A percentile compares a stretch with the other conserved stretches of the same genome.
Evolutionary conservation across 2,329 filamentous ascomycete species (phyloP).

Genomic region (Dactylella cylindrospora): DNA sequence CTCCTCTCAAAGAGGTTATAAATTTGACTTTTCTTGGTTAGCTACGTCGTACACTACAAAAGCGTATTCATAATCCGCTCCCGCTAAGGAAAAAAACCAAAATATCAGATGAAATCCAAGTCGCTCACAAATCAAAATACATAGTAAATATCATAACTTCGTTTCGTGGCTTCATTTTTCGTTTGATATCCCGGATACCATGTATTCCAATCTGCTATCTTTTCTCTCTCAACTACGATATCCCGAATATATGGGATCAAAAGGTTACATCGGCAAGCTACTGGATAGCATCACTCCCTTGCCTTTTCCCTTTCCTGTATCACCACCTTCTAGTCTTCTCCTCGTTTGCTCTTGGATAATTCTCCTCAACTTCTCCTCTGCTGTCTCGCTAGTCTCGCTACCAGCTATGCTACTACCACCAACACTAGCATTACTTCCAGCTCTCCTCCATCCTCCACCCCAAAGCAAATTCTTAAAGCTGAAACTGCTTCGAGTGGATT

Average conservation of each 20-base stretch:
- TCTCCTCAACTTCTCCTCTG: slow-evolving; percentile 37
- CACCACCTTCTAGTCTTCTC: slow-evolving; percentile 30
- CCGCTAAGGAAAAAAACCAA: slow-evolving; percentile 15
- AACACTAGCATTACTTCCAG: slow-evolving; percentile 19
- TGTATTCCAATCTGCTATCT: slow-evolving; percentile 7
- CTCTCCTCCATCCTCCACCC: slow-evolving; percentile 32
- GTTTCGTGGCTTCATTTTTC: neutral
- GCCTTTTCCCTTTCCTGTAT: too few species aligned
- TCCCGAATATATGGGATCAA: neutral
- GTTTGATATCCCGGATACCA: neutral
- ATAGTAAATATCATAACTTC: slow-evolving; percentile 3
- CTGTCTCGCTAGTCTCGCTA: slow-evolving; percentile 23
- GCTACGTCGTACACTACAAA: too few species aligned
- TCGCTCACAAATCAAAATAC: too few species aligned
- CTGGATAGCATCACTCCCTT: slow-evolving; percentile 35
- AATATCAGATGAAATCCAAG: neutral
- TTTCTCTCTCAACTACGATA: neutral
- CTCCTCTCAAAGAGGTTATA: too few species aligned
- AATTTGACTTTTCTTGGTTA: too few species aligned
- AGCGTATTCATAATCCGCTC: slow-evolving; percentile 22
- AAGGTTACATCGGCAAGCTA: slow-evolving; percentile 31
- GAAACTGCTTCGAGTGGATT: slow-evolving; percentile 32
- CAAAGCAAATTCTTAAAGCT: slow-evolving; percentile 42
- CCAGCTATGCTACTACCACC: slow-evolving; percentile 20
- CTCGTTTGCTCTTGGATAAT: slow-evolving; percentile 41